Evolutionary conservation across 305 asterid genomes (phyloP).

Genomic region (Solanum hybrid): DNA sequence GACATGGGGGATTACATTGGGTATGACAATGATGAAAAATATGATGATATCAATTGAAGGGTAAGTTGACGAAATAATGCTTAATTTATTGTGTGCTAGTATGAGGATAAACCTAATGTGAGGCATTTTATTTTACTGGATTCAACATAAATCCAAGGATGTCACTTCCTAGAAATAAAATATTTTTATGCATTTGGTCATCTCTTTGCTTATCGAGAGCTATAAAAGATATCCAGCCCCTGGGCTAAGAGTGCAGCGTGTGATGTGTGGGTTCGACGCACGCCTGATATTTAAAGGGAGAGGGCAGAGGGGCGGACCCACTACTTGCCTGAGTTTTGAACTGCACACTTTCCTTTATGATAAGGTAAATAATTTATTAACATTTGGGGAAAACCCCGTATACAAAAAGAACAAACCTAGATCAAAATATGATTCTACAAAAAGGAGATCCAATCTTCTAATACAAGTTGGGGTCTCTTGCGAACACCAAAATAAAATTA

Average conservation of each 20-base stretch:
- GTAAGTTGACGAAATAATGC: neutral
- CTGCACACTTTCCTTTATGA: neutral
- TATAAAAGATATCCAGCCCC: neutral
- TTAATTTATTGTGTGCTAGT: neutral
- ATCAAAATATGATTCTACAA: neutral
- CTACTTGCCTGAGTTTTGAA: neutral
- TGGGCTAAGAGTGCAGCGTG: neutral
- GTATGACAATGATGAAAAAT: neutral
- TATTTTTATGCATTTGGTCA: neutral
- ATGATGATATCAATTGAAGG: neutral
- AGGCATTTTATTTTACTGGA: neutral
- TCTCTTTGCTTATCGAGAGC: neutral
- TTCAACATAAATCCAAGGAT: neutral
- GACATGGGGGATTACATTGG: too few relatives aligned
- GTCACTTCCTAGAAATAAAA: neutral
- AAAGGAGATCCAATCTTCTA: neutral
- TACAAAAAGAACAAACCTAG: neutral
- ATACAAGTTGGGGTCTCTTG: neutral
- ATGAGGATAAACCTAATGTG: neutral
- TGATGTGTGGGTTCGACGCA: neutral
- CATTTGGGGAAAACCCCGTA: neutral
- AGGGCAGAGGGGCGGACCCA: neutral
- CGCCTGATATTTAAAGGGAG: neutral
- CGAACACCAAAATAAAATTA: neutral
- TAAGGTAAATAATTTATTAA: neutral